A percentile compares a stretch with the other conserved stretches of the same genome.
Evolutionary conservation across 2,329 filamentous ascomycete species (phyloP).

Genomic region (Fusarium pilosicola): DNA sequence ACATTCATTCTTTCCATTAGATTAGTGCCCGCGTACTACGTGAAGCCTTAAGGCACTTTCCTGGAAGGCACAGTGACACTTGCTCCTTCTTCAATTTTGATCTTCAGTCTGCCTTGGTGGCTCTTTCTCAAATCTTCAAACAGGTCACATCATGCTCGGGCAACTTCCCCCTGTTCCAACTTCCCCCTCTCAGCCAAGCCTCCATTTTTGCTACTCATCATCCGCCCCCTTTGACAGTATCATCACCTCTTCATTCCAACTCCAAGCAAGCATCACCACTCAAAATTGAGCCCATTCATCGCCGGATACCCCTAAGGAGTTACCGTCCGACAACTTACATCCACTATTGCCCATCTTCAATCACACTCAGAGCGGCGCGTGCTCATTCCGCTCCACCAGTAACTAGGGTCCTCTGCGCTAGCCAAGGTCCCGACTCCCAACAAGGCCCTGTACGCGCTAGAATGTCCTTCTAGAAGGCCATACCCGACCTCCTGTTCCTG

Average conservation of each 20-base stretch:
- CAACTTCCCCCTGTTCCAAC: constrained; percentile 1
- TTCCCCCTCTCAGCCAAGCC: constrained; percentile 13
- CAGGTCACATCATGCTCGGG: not conserved
- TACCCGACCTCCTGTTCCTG: constrained; percentile 34
- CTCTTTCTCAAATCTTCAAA: constrained; percentile 14
- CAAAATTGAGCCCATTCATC: constrained; percentile 36
- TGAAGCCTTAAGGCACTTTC: not conserved
- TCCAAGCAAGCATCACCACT: constrained; percentile 31
- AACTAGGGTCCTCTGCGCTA: constrained; percentile 24
- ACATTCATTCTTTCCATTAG: not conserved
- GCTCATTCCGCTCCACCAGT: constrained; percentile 34
- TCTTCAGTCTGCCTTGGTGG: not conserved
- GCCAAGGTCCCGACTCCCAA: constrained; percentile 18
- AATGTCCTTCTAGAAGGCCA: constrained; percentile 44
- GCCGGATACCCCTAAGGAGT: constrained; percentile 30
- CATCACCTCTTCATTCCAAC: constrained; percentile 4
- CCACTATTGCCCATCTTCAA: constrained; percentile 34
- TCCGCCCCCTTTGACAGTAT: not conserved
- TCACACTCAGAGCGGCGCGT: constrained; percentile 30
- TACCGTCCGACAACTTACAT: constrained; percentile 28
- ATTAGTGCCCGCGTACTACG: not conserved
- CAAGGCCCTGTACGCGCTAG: constrained; percentile 40
- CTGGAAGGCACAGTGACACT: not conserved
- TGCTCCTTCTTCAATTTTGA: not conserved
- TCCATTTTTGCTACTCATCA: constrained; percentile 10